Evolutionary conservation across 192 early-diverging fungal species (phyloP).

Genomic region (Entomortierella beljakovae): DNA sequence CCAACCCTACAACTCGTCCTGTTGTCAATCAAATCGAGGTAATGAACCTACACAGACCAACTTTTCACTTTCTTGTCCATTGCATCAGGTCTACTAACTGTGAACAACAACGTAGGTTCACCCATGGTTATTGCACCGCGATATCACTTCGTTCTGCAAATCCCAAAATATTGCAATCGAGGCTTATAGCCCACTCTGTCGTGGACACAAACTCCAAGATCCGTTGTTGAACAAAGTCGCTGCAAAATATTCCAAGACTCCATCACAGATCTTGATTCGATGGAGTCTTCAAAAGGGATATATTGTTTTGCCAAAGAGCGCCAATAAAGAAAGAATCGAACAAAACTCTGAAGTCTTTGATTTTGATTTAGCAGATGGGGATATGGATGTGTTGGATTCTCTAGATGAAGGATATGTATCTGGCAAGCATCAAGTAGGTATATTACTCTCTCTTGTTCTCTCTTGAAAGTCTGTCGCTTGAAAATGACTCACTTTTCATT

Average conservation of each 20-base stretch:
- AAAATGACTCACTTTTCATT: too few species aligned
- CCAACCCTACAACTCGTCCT: slow-evolving; percentile 55
- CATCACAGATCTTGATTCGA: slow-evolving; percentile 68
- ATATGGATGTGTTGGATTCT: slow-evolving; percentile 65
- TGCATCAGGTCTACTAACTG: not conserved
- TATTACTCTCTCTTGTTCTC: not conserved
- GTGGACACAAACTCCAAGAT: slow-evolving; percentile 63
- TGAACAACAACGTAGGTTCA: slow-evolving; percentile 41
- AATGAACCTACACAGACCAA: not conserved
- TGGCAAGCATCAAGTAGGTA: slow-evolving; percentile 37
- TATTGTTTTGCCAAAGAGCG: slow-evolving; percentile 69
- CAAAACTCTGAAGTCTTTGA: slow-evolving; percentile 71
- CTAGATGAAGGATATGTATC: slow-evolving; percentile 63
- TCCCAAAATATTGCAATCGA: slow-evolving; percentile 62
- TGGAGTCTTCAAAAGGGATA: slow-evolving; percentile 71
- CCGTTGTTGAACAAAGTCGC: slow-evolving; percentile 60
- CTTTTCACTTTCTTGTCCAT: not conserved
- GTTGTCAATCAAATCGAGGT: slow-evolving; percentile 70
- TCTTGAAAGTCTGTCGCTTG: not conserved
- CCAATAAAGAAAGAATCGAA: slow-evolving; percentile 58
- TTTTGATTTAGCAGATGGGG: slow-evolving; percentile 64
- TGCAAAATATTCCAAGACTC: slow-evolving; percentile 61
- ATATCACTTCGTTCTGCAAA: slow-evolving; percentile 60
- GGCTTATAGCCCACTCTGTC: slow-evolving; percentile 67
- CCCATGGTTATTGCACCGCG: slow-evolving; percentile 59